Percentiles rank a stretch among this genome's conserved stretches.
Evolutionary conservation across 2,329 filamentous ascomycete species (phyloP).

Genomic region (Diaporthe velutina): DNA sequence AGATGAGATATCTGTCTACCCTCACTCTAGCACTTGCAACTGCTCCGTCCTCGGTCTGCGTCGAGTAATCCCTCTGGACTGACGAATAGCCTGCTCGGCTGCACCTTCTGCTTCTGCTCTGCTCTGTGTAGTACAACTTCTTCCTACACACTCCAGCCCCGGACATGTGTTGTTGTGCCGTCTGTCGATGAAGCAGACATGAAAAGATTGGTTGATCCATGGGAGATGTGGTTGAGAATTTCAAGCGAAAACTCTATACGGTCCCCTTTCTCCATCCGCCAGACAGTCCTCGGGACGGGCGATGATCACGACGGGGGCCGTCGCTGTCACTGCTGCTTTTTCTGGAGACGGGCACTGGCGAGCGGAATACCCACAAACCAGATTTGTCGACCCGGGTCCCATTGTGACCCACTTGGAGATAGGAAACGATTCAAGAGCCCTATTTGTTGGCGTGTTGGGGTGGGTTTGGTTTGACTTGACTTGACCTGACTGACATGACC

Average conservation of each 20-base stretch:
- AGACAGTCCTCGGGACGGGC: slow-evolving; percentile 6
- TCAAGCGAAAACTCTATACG: slow-evolving; percentile 21
- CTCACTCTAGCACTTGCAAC: neutral
- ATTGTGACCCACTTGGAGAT: neutral
- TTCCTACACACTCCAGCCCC: neutral
- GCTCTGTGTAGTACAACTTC: neutral
- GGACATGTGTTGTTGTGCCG: neutral
- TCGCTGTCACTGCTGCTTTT: slow-evolving; percentile 19
- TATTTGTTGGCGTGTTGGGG: slow-evolving; percentile 16
- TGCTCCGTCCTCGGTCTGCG: neutral
- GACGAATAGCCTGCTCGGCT: neutral
- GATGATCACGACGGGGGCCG: slow-evolving; percentile 15
- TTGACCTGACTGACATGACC: neutral
- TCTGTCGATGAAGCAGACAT: neutral
- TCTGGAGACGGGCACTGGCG: slow-evolving; percentile 18
- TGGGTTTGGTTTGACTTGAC: neutral
- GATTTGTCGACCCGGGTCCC: neutral
- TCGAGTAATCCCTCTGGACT: neutral
- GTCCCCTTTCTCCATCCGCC: slow-evolving; percentile 6
- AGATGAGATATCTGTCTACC: slow-evolving; percentile 11
- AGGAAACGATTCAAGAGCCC: slow-evolving; percentile 19
- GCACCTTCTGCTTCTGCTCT: neutral
- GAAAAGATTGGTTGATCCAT: neutral
- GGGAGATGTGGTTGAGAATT: neutral
- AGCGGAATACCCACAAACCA: slow-evolving; percentile 1